Percentiles rank a stretch among this genome's conserved stretches.
These are phyloP conservation scores for Chlorophyllum brunneum DNA, from an alignment of 768 basidiomycete species.

Conservation along the genomic window DNA sequence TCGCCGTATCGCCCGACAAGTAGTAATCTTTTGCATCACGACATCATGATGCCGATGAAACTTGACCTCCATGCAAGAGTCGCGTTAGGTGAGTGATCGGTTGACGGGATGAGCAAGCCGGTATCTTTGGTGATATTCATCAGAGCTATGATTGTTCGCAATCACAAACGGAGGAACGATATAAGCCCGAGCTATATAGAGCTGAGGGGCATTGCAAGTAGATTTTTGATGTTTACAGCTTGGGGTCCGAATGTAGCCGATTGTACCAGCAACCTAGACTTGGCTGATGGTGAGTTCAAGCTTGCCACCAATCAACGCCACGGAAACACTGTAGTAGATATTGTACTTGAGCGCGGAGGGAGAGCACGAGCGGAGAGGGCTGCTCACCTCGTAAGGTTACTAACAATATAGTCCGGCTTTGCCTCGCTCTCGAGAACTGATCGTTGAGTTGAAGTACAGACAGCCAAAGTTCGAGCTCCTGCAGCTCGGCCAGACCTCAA, in stretches of 20 bases:
- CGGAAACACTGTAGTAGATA: slow-evolving; percentile 35
- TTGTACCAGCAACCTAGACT: too few relatives aligned
- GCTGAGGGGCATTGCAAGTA: too few relatives aligned
- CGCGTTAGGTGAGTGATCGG: too few relatives aligned
- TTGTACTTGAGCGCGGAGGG: background rate
- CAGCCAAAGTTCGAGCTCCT: slow-evolving; percentile 73
- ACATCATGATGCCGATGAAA: background rate
- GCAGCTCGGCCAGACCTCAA: slow-evolving; percentile 71
- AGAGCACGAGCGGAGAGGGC: background rate
- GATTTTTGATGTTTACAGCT: too few relatives aligned
- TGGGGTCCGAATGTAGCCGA: too few relatives aligned
- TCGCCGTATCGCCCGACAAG: background rate
- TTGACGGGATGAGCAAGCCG: background rate
- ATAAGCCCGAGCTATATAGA: too few relatives aligned
- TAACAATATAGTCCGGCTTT: slow-evolving; percentile 62
- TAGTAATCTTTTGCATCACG: background rate
- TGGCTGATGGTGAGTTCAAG: background rate
- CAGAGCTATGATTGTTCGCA: too few relatives aligned
- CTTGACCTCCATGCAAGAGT: background rate
- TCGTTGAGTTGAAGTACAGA: slow-evolving; percentile 75
- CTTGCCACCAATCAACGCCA: slow-evolving; percentile 22
- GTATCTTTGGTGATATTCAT: too few relatives aligned
- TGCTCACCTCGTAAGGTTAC: slow-evolving; percentile 62
- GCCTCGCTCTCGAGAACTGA: slow-evolving; percentile 50
- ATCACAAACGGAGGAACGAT: too few relatives aligned